phyloP scores from a whole-genome alignment of 805 yeast species.

The Cephaloascus albidus region DNA sequence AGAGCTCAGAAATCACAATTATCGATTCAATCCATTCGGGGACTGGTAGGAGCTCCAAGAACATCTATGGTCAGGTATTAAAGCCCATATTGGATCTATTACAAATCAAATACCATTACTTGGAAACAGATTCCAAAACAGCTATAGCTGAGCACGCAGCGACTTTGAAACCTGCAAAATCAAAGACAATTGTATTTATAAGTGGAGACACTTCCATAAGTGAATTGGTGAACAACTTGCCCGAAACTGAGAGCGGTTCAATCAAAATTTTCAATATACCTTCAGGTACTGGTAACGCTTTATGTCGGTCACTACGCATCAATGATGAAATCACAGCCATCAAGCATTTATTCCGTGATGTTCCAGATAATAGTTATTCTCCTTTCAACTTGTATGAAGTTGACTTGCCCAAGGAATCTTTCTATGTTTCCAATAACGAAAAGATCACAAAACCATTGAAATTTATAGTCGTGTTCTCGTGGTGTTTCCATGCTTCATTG shows the following conservation, averaged over 20 bases:
- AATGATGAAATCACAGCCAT: slow-evolving; percentile 4
- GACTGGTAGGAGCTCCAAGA: slow-evolving; percentile 20
- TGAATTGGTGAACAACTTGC: slow-evolving; percentile 58
- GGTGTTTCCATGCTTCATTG: slow-evolving; percentile 82
- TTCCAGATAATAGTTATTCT: slow-evolving; percentile 24
- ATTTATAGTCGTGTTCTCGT: slow-evolving; percentile 61
- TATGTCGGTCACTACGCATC: slow-evolving; percentile 51
- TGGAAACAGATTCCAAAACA: slow-evolving; percentile 29
- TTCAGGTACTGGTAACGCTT: slow-evolving; percentile 82
- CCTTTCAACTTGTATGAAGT: slow-evolving; percentile 21
- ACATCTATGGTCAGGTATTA: slow-evolving; percentile 33
- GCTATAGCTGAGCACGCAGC: slow-evolving; percentile 32
- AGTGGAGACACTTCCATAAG: slow-evolving; percentile 84
- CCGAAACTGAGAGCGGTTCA: background rate
- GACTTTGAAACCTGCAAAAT: slow-evolving; percentile 10
- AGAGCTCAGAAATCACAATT: slow-evolving; percentile 8
- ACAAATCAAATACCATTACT: slow-evolving; percentile 23
- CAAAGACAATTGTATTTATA: slow-evolving; percentile 44
- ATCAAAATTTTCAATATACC: slow-evolving; percentile 41
- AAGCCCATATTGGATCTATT: slow-evolving; percentile 36
- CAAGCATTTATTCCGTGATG: slow-evolving; percentile 10
- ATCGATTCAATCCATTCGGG: slow-evolving; percentile 47
- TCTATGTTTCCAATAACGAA: slow-evolving; percentile 11
- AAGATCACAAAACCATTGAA: slow-evolving; percentile 8
- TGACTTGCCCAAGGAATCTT: slow-evolving; percentile 19